These are phyloP conservation scores for Metschnikowia rubicola DNA, from an alignment of 805 yeast genomes.

Conservation along the genomic window DNA sequence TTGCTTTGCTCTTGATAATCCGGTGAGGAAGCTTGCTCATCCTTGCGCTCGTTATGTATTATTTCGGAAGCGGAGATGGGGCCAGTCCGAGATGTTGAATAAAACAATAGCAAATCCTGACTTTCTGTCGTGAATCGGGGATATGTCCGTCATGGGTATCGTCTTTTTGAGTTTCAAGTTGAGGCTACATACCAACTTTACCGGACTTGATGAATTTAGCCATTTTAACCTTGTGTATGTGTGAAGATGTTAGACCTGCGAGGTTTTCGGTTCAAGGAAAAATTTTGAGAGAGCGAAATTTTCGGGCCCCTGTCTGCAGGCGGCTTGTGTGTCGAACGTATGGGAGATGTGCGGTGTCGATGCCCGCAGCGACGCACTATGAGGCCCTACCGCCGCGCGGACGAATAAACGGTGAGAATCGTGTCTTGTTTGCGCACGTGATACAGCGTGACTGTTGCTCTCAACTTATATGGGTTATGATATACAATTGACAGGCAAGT, in stretches of 20 bases:
- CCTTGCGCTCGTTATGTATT: background rate
- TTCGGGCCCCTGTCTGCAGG: slow-evolving; percentile 19
- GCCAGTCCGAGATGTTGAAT: background rate
- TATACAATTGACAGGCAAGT: background rate
- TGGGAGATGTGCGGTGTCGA: slow-evolving; percentile 4
- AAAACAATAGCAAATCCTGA: background rate
- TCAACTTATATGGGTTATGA: background rate
- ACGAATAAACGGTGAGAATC: background rate
- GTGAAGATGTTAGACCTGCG: slow-evolving; percentile 17
- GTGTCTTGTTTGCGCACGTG: slow-evolving; percentile 7
- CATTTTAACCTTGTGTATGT: slow-evolving; percentile 52
- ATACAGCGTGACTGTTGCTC: slow-evolving; percentile 9
- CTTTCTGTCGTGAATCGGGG: background rate
- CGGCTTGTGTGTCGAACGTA: slow-evolving; percentile 11
- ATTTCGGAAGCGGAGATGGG: background rate
- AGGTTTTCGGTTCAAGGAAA: slow-evolving; percentile 12
- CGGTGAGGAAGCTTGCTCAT: too few species aligned
- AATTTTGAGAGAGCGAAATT: slow-evolving; percentile 23
- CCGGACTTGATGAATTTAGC: slow-evolving; percentile 99
- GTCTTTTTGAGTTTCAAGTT: background rate
- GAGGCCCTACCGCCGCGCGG: too few species aligned
- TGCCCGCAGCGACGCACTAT: background rate
- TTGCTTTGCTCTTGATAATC: too few species aligned
- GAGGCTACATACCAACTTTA: slow-evolving; percentile 86
- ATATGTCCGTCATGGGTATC: background rate